Base-by-base conservation (phyloP, 129 eudicot species). In the Artemisia annua region DNA sequence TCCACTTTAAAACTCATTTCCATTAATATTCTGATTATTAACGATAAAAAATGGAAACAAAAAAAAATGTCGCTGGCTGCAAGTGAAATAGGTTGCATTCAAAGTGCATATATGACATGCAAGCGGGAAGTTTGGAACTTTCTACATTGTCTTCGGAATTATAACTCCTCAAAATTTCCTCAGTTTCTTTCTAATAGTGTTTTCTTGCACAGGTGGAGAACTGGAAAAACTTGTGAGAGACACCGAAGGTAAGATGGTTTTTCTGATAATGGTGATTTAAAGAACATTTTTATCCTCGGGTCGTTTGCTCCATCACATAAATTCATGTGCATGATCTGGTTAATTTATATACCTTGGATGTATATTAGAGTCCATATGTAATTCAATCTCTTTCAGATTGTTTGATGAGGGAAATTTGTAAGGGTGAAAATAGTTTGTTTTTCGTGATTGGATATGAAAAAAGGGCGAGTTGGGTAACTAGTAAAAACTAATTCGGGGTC, bases 201-300 rank as follows among this genome's bases (percentile, higher is more conserved):
- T 84, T 71, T 74, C 50, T 73, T 71, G 72, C 50, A 77, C 86
- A 95, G 99, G 89, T 82, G 81, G 91, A 65, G 99, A 95, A 70
- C 66, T 95, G 26, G 96, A 95, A 80, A 88, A 87, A 69, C 97
- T 95, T 67, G 96, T 88, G 69, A 74, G 74, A 39, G 94, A 78
- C 57, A 95, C 99, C 4, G 89, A 95, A 72, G 99, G 99, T 95
- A 87, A 76, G 85, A 48, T 55, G 51, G 7, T 59, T 69, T 67
- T 77, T 7, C 68, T 17, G 67, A 14, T 80, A 20, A 2, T 53
- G 44, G 30, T 54, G 22, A 61, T 53, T 59, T 48, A 28, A 15
- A 55, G 28, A 19, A 17, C 7, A 52, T 35, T 69, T 13, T 26
- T 28, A 5, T 52, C 4, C 62, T 1, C 16, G 2, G 14, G 44